phyloP scores from a whole-genome alignment of 495 filamentous ascomycete species.

The Haplographium delicatum region DNA sequence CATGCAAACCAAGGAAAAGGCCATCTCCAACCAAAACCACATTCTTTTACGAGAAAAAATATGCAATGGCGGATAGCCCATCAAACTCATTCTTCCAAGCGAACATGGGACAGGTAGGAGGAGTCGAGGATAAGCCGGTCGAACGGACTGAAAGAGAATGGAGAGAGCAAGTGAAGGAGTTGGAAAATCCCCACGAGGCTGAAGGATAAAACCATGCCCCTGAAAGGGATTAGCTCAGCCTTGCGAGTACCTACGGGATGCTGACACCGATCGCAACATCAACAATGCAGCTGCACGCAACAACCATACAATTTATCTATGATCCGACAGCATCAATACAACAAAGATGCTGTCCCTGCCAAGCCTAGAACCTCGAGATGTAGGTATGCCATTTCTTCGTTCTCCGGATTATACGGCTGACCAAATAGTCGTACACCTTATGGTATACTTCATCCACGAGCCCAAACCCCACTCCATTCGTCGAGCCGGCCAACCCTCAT shows the following conservation, averaged over 20 bases:
- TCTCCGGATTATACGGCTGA: background rate
- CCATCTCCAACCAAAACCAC: too few relatives aligned
- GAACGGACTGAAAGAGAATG: too few relatives aligned
- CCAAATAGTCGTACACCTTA: constrained; percentile 57
- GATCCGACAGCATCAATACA: background rate
- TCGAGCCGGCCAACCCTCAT: constrained; percentile 28
- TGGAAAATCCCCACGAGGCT: too few relatives aligned
- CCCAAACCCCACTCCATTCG: constrained; percentile 24
- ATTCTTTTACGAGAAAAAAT: background rate
- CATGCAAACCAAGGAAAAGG: too few relatives aligned
- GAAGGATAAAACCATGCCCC: too few relatives aligned
- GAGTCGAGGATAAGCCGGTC: too few relatives aligned
- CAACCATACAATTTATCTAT: too few relatives aligned
- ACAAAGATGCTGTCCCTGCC: constrained; percentile 62
- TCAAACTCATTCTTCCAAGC: too few relatives aligned
- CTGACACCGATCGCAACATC: background rate
- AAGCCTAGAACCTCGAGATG: constrained; percentile 64
- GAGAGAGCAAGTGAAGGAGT: too few relatives aligned
- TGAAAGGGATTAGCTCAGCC: background rate
- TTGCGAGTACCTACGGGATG: background rate
- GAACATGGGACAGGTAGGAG: background rate
- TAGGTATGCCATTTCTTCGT: constrained; percentile 34
- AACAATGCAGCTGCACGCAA: background rate
- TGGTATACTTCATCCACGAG: constrained; percentile 54
- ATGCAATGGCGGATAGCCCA: too few relatives aligned